These are phyloP conservation scores for Halophytophthora batemanensis DNA, from an alignment of 352 stramenopile species.

Conservation along the genomic window DNA sequence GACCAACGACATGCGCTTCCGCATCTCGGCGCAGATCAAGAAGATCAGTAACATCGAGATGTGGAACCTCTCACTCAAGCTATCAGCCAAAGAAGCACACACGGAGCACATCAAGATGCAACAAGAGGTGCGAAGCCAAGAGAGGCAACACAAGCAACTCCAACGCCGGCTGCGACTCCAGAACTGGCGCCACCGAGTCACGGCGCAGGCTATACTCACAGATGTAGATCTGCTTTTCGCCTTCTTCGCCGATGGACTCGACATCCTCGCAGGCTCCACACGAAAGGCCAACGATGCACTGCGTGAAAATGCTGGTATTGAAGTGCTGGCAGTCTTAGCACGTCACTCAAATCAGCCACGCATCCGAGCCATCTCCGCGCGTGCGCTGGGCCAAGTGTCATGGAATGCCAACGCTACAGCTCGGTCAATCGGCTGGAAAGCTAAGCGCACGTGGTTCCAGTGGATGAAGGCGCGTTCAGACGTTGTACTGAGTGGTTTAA, in stretches of 20 bases:
- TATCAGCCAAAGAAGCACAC: slow-evolving; percentile 58
- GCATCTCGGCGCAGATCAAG: slow-evolving; percentile 59
- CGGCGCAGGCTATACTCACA: slow-evolving; percentile 60
- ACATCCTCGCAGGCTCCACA: slow-evolving; percentile 48
- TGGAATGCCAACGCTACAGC: slow-evolving; percentile 70
- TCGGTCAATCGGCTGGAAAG: slow-evolving; percentile 57
- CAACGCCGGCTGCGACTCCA: slow-evolving; percentile 53
- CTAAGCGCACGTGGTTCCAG: slow-evolving; percentile 60
- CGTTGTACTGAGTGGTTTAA: slow-evolving; percentile 30
- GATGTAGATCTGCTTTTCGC: slow-evolving; percentile 61
- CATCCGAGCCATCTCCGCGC: slow-evolving; percentile 45
- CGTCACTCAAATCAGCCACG: slow-evolving; percentile 31
- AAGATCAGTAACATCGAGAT: slow-evolving; percentile 78
- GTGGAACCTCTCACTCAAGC: slow-evolving; percentile 78
- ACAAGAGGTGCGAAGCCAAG: slow-evolving; percentile 32
- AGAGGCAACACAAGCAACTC: slow-evolving; percentile 59
- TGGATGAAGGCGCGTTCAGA: slow-evolving; percentile 45
- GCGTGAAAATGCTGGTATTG: slow-evolving; percentile 57
- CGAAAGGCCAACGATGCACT: slow-evolving; percentile 45
- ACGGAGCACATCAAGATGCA: slow-evolving; percentile 50
- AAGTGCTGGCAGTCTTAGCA: slow-evolving; percentile 50
- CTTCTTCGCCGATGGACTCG: slow-evolving; percentile 67
- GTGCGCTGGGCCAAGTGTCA: slow-evolving; percentile 49
- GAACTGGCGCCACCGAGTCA: slow-evolving; percentile 75
- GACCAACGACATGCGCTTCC: slow-evolving; percentile 78